Evolutionary conservation across 345 rosid genomes (phyloP).

Genomic region (Eucalyptus microcorys): DNA sequence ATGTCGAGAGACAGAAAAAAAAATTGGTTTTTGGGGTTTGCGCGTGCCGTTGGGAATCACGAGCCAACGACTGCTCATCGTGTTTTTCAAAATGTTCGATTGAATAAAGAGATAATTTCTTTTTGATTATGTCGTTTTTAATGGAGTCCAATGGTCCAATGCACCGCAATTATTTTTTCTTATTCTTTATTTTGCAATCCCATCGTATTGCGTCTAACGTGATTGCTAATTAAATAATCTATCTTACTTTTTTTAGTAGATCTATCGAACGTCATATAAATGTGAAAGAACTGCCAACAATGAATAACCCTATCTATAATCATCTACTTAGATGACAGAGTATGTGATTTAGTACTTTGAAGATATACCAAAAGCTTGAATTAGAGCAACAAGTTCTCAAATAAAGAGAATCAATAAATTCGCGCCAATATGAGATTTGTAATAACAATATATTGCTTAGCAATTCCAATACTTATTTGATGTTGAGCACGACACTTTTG

Average conservation of each 20-base stretch:
- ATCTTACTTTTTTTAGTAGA: not conserved
- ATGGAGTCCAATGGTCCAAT: not conserved
- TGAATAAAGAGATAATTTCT: not conserved
- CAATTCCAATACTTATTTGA: not conserved
- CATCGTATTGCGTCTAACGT: fast-evolving
- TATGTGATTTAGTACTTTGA: not conserved
- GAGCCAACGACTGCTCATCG: not conserved
- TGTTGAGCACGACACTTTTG: fast-evolving
- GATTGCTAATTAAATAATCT: fast-evolving
- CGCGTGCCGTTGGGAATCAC: not conserved
- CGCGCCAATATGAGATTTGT: fast-evolving
- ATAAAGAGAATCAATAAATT: not conserved
- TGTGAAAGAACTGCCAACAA: fast-evolving
- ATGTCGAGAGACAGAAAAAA: not conserved
- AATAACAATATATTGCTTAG: fast-evolving
- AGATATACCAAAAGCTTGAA: not conserved
- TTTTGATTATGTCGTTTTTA: not conserved
- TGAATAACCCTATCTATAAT: not conserved
- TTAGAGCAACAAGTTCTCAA: not conserved
- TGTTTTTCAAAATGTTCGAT: not conserved
- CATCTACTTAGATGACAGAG: not conserved
- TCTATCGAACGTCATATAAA: fast-evolving
- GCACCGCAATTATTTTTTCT: not conserved
- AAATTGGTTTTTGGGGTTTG: not conserved
- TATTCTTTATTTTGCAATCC: not conserved